Percentiles rank a stretch among this genome's conserved stretches.
phyloP scores from a whole-genome alignment of 2,329 filamentous ascomycete genomes.

The Lachnum nothofagi region DNA sequence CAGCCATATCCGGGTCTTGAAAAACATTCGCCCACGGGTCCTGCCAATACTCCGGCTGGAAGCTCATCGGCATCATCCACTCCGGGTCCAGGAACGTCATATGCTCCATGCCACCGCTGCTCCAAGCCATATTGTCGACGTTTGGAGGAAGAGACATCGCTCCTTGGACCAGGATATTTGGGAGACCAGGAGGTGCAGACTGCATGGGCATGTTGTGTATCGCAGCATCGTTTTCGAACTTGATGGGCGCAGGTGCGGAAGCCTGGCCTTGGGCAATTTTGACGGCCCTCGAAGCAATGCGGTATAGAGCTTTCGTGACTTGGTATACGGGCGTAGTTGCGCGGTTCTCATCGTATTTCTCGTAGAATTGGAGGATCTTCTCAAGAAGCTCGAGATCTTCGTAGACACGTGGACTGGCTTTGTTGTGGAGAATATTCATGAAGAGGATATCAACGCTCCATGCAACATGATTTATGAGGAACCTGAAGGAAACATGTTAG shows the following conservation, averaged over 20 bases:
- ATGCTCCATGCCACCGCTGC: background rate
- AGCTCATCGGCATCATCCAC: constrained; percentile 16
- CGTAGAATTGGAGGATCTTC: constrained; percentile 9
- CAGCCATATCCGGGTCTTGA: constrained; percentile 7
- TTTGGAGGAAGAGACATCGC: background rate
- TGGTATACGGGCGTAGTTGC: constrained; percentile 4
- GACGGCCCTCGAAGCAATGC: constrained; percentile 13
- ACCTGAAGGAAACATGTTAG: constrained; percentile 4
- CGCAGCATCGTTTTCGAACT: background rate
- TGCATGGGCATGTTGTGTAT: background rate
- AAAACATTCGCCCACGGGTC: constrained; percentile 15
- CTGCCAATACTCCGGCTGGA: constrained; percentile 13
- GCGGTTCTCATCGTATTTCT: constrained; percentile 11
- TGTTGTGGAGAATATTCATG: constrained; percentile 18
- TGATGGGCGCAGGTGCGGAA: background rate
- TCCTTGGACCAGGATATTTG: background rate
- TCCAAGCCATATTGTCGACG: background rate
- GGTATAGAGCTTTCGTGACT: constrained; percentile 9
- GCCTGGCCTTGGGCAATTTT: constrained; percentile 3
- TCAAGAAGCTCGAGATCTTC: constrained; percentile 12
- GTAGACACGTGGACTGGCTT: constrained; percentile 7
- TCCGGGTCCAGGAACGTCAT: constrained; percentile 8
- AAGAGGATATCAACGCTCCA: constrained; percentile 19
- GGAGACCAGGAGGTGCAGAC: background rate
- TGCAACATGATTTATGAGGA: constrained; percentile 13